Evolutionary conservation across 176 grass and related monocot species (phyloP), one percentile per base, ranked within the genome.

Genomic region (Zea luxurians): DNA sequence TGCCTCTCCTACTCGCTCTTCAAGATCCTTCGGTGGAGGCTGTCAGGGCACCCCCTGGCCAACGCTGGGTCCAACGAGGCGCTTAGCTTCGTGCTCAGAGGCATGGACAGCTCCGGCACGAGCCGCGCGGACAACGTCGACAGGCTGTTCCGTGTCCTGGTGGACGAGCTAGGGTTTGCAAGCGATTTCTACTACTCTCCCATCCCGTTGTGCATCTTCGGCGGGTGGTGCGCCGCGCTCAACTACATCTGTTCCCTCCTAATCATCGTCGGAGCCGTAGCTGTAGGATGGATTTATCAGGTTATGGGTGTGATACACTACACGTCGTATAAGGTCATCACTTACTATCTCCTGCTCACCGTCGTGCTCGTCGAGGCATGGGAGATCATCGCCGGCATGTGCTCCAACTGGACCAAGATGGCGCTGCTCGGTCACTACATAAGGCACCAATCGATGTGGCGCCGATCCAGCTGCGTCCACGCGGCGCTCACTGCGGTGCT

Each of bases 401-500:
- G 48, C 62, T 88, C 86, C 68, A 83, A 83, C 74, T 88, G 80
- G 86, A 61, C 70, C 9, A 88, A 83, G 75, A 77, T 88, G 69
- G 18, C 86, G n/a, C 43, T 88, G 62, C 44, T 88, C 2, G 74
- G 75, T 5, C 66, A 43, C 80, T 79, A 83, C 68, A 43, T 83
- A 11, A 62, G 18, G 10, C 61, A 67, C 2, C 15, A 15, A 0
- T 13, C 37, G 1, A 3, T 12, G 37, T 68, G 71, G 71, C 57
- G 12, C 9, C 11, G 17, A 1, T 21, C 1, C 10, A n/a, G 72
- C 34, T 17, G 4, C 11, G 4, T 59, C 5, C 8, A 70, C 38
- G 37, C 20, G 2, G 58, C 27, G 1, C 66, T 86, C 3, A 27
- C 17, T 1, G 16, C 12, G 0, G 65, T 82, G 20, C 5, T 86